Evolutionary conservation across 768 basidiomycete genomes (phyloP).

Genomic region (Ramaria rubella): DNA sequence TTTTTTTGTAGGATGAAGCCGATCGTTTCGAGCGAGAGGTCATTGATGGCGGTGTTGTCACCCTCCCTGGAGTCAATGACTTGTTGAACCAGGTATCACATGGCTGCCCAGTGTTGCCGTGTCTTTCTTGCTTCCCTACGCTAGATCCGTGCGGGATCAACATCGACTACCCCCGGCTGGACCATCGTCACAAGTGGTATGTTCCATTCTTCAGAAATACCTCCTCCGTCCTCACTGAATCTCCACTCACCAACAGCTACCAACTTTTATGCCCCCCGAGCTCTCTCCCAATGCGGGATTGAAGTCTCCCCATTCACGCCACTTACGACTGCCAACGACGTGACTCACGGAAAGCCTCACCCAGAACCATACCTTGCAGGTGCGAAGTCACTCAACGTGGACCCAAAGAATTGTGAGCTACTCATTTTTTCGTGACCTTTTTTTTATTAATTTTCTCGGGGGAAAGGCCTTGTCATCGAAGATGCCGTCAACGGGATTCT

Average conservation of each 20-base stretch:
- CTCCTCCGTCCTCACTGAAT: background rate
- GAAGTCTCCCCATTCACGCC: slow-evolving; percentile 46
- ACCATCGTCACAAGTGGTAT: slow-evolving; percentile 81
- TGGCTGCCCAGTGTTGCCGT: background rate
- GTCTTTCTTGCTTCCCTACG: background rate
- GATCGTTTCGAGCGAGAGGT: slow-evolving; percentile 76
- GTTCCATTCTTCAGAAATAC: slow-evolving; percentile 4
- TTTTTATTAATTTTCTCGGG: background rate
- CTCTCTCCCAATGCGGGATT: slow-evolving; percentile 57
- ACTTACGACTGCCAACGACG: slow-evolving; percentile 72
- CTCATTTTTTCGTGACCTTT: background rate
- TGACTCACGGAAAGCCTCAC: slow-evolving; percentile 73
- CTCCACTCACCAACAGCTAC: slow-evolving; percentile 50
- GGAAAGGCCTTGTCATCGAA: slow-evolving; percentile 74
- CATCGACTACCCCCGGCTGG: slow-evolving; percentile 53
- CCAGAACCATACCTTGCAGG: slow-evolving; percentile 84
- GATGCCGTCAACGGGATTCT: slow-evolving; percentile 82
- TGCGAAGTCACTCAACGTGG: slow-evolving; percentile 50
- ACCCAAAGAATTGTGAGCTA: slow-evolving; percentile 50
- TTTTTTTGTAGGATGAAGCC: slow-evolving; percentile 48
- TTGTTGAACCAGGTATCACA: slow-evolving; percentile 47
- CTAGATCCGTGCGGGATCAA: slow-evolving; percentile 7
- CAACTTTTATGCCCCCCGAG: slow-evolving; percentile 58
- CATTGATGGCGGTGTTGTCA: slow-evolving; percentile 51
- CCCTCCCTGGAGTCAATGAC: slow-evolving; percentile 57